phyloP scores from a whole-genome alignment of 495 filamentous ascomycete genomes.

The Hyaloscypha bicolor region DNA sequence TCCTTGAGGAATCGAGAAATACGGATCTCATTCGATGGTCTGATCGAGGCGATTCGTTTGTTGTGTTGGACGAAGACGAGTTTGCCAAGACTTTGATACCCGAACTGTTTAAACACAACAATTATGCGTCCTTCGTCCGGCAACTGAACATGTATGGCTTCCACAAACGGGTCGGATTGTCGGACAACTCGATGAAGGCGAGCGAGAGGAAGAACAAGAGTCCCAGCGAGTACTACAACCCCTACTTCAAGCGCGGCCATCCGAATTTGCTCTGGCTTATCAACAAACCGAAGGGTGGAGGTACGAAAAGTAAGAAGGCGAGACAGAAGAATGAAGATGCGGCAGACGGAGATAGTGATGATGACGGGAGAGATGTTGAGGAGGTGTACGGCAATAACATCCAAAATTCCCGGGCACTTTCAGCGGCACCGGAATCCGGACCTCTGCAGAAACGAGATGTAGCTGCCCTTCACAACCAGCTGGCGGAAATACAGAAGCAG shows the following conservation, averaged over 20 bases:
- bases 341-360: conserved; percentile 69
- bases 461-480: conserved; percentile 72
- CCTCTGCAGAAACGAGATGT: conserved; percentile 78
- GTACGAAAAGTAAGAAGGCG: conserved; percentile 47
- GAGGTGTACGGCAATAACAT: conserved; percentile 33
- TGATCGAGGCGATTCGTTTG: conserved; percentile 91
- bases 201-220: conserved; percentile 97
- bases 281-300: conserved; percentile 85
- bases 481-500: conserved; percentile 79
- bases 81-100: conserved; percentile 98
- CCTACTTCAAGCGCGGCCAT: conserved; percentile 90
- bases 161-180: conserved; percentile 96
- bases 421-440: conserved; percentile 41
- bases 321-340: conserved; percentile 71
- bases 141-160: conserved; percentile 99
- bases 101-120: conserved; percentile 98
- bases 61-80: conserved; percentile 96
- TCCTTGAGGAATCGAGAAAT: conserved; percentile 88
- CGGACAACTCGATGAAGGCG: conserved; percentile 95
- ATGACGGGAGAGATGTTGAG: conserved; percentile 57
- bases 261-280: conserved; percentile 97
- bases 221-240: conserved; percentile 96
- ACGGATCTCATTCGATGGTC: conserved; percentile 98
- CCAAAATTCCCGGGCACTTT: conserved; percentile 29
- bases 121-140: conserved; percentile 97